phyloP scores from a whole-genome alignment of 352 stramenopile species.

The Saprolegnia diclina region DNA sequence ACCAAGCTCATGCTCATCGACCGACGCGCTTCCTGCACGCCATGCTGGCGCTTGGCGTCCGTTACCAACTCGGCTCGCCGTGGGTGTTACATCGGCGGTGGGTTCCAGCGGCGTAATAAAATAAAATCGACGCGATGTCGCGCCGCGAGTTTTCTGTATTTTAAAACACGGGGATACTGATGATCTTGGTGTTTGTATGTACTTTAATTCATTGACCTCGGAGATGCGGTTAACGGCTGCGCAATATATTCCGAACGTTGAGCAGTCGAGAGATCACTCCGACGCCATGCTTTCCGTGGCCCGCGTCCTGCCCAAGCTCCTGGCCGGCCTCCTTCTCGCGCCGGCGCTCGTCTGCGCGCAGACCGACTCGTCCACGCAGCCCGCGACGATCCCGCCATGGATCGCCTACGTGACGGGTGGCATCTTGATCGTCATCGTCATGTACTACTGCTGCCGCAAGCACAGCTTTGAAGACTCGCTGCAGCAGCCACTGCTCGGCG shows the following conservation, averaged over 20 bases:
- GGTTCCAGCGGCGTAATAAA: too few species aligned
- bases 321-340: neutral
- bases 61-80: neutral
- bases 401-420: slow-evolving; percentile 79
- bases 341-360: neutral
- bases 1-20: too few species aligned
- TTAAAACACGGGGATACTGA: neutral
- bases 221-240: neutral
- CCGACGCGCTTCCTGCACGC: too few species aligned
- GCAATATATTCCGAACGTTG: neutral
- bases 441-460: slow-evolving; percentile 85
- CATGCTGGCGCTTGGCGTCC: neutral
- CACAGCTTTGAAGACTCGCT: slow-evolving; percentile 83
- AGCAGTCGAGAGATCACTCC: neutral
- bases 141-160: too few species aligned
- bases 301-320: neutral
- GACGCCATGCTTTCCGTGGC: neutral
- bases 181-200: neutral
- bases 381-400: slow-evolving; percentile 50
- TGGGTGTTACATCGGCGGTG: neutral
- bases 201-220: neutral
- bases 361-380: neutral
- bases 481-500: slow-evolving; percentile 73
- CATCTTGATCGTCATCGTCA: slow-evolving; percentile 78
- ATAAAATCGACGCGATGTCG: too few species aligned